phyloP scores from a whole-genome alignment of 495 filamentous ascomycete genomes.

The Neurospora sp. region DNA sequence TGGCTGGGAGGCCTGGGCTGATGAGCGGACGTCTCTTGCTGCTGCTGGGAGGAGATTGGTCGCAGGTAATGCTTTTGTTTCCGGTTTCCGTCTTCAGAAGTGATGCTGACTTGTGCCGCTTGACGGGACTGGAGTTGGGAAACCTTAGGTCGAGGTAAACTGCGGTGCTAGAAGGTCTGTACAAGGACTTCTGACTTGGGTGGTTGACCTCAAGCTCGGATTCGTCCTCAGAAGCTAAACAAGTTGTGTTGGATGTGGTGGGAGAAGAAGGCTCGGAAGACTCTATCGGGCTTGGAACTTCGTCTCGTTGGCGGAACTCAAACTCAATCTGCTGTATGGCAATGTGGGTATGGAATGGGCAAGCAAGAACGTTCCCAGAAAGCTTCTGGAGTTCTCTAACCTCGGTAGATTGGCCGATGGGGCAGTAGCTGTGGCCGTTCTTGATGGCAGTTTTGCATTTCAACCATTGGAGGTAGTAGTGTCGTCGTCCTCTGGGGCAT shows the following conservation, averaged over 20 bases:
- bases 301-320: background rate
- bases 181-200: background rate
- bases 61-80: background rate
- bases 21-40: background rate
- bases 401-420: slow-evolving; percentile 11
- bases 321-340: slow-evolving; percentile 18
- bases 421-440: slow-evolving; percentile 14
- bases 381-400: slow-evolving; percentile 14
- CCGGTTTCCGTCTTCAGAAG: background rate
- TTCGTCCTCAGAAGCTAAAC: background rate
- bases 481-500: slow-evolving; percentile 14
- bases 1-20: background rate
- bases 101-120: background rate
- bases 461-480: slow-evolving; percentile 24
- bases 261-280: background rate
- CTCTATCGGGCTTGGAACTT: background rate
- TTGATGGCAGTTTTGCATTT: slow-evolving; percentile 19
- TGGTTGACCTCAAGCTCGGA: background rate
- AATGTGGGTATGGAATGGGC: slow-evolving; percentile 20
- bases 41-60: background rate
- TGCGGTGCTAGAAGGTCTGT: background rate
- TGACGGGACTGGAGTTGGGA: background rate
- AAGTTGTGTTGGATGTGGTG: background rate
- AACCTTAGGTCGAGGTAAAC: background rate
- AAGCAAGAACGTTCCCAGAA: slow-evolving; percentile 17